Evolutionary conservation across 495 filamentous ascomycete species (phyloP).

Genomic region (Aspergillus biplanus): DNA sequence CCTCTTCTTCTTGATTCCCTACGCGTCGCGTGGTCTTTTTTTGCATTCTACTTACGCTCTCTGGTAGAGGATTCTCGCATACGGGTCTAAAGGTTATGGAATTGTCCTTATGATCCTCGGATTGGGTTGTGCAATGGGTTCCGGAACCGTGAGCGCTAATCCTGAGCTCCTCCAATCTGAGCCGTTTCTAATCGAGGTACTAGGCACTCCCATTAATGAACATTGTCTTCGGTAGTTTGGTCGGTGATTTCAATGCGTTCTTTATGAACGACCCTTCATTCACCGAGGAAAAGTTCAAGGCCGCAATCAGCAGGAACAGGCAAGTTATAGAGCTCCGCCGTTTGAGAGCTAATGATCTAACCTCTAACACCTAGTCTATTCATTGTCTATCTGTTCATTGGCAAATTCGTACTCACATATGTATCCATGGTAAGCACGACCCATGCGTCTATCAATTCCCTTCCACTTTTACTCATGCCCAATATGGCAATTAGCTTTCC

Average conservation of each 20-base stretch:
- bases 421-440: conserved; percentile 31
- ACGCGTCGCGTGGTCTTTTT: neutral
- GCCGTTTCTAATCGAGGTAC: neutral
- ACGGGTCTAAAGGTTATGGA: conserved; percentile 12
- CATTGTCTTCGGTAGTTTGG: conserved; percentile 50
- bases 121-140: conserved; percentile 65
- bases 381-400: conserved; percentile 45
- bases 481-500: conserved; percentile 41
- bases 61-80: conserved; percentile 16
- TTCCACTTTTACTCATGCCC: neutral
- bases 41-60: no score
- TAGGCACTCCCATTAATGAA: conserved; percentile 50
- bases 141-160: conserved; percentile 52
- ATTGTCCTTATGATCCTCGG: conserved; percentile 10
- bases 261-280: conserved; percentile 26
- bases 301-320: conserved; percentile 32
- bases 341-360: neutral
- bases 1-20: neutral
- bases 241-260: conserved; percentile 41
- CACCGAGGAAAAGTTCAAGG: conserved; percentile 34
- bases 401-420: conserved; percentile 38
- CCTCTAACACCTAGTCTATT: conserved; percentile 23
- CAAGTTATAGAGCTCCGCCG: conserved; percentile 10
- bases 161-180: no score
- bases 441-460: neutral